Evolutionary conservation across 2,329 filamentous ascomycete species (phyloP).

Genomic region (Ceratocystis eucalypticola): DNA sequence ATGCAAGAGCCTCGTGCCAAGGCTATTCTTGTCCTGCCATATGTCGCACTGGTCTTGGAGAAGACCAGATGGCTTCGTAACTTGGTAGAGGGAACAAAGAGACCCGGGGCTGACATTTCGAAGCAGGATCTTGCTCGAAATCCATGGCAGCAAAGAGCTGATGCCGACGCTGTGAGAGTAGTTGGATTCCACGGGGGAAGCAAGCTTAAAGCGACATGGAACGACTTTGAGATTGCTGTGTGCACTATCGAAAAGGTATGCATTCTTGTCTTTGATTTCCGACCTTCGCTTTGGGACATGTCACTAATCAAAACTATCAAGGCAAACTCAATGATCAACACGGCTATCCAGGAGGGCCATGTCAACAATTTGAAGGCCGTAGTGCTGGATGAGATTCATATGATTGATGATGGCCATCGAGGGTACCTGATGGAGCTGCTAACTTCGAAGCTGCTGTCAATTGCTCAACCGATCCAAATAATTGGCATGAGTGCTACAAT

Average conservation of each 20-base stretch:
- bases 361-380: constrained; percentile 52
- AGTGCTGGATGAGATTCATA: constrained; percentile 68
- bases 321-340: constrained; percentile 63
- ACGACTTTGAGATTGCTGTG: constrained; percentile 62
- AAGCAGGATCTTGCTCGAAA: constrained; percentile 28
- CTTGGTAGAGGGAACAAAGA: constrained; percentile 46
- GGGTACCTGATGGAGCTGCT: constrained; percentile 65
- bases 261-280: background rate
- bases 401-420: constrained; percentile 63
- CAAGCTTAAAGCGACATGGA: constrained; percentile 52
- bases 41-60: constrained; percentile 67
- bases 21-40: constrained; percentile 59
- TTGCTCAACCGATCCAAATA: constrained; percentile 55
- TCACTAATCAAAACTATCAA: constrained; percentile 25
- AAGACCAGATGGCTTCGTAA: constrained; percentile 61
- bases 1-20: constrained; percentile 51
- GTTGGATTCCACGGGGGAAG: constrained; percentile 64
- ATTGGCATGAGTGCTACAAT: constrained; percentile 71
- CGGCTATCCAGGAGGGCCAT: constrained; percentile 56
- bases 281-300: background rate
- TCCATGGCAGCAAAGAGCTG: constrained; percentile 41
- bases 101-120: constrained; percentile 26
- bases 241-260: constrained; percentile 63
- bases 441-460: constrained; percentile 56
- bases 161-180: constrained; percentile 48